Conservation (phyloP, 1,139 yeast genomes). For the Yamadazyma mexicana region DNA sequence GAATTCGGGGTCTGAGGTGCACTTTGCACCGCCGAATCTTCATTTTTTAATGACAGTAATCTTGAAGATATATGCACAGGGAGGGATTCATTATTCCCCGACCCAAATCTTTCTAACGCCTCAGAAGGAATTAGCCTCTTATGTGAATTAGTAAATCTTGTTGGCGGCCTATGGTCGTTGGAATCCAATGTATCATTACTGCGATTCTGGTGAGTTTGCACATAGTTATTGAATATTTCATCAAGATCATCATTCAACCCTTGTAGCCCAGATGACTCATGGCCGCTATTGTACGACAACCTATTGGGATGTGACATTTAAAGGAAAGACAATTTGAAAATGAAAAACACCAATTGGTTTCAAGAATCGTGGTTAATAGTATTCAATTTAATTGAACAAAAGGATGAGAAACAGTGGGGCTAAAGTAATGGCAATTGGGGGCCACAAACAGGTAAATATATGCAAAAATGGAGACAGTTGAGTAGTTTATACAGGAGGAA, state of each 20-base stretch:
- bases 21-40: slow-evolving; percentile 20
- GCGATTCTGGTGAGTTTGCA: slow-evolving; percentile 12
- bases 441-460: too few relatives aligned
- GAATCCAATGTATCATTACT: slow-evolving; percentile 38
- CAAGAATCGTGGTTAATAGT: too few relatives aligned
- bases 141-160: slow-evolving; percentile 2
- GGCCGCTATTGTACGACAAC: slow-evolving; percentile 8
- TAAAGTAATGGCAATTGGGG: too few relatives aligned
- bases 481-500: too few relatives aligned
- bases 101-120: slow-evolving; percentile 6
- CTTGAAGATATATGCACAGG: slow-evolving; percentile 33
- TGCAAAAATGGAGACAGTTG: too few relatives aligned
- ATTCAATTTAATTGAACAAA: too few relatives aligned
- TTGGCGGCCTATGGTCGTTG: slow-evolving; percentile 9
- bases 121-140: slow-evolving; percentile 12
- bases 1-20: slow-evolving; percentile 34
- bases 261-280: slow-evolving; percentile 18
- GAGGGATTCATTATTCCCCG: slow-evolving; percentile 2
- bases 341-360: too few relatives aligned
- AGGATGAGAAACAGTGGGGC: too few relatives aligned
- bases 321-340: too few relatives aligned
- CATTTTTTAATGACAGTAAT: slow-evolving; percentile 26
- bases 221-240: slow-evolving; percentile 34
- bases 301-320: slow-evolving; percentile 1
- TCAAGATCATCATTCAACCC: slow-evolving; percentile 34